These are phyloP conservation scores for Colletotrichum tropicicola DNA, from an alignment of 2,329 filamentous ascomycete genomes.

Conservation along the genomic window DNA sequence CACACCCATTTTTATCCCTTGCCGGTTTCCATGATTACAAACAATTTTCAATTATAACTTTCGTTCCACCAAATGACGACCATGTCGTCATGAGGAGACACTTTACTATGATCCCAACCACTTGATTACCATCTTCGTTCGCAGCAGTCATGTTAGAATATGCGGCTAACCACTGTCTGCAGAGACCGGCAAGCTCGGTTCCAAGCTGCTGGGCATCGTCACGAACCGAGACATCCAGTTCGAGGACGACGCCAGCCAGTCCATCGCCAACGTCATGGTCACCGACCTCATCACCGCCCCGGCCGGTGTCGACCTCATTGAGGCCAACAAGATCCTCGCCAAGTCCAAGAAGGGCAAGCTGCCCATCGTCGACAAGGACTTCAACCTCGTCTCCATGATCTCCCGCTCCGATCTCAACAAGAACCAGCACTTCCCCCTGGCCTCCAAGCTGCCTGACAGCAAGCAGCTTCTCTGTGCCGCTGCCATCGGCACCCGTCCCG, in stretches of 20 bases:
- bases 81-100: constrained; percentile 81
- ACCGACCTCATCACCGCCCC: constrained; percentile 91
- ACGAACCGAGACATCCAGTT: constrained; percentile 99
- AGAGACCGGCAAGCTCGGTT: constrained; percentile 94
- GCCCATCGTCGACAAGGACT: constrained; percentile 84
- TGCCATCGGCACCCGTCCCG: constrained; percentile 92
- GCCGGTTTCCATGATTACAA: constrained; percentile 77
- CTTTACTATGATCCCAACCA: constrained; percentile 41
- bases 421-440: constrained; percentile 96
- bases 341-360: constrained; percentile 99
- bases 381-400: constrained; percentile 91
- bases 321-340: constrained; percentile 93
- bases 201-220: constrained; percentile 96
- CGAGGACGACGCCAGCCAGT: constrained; percentile 76
- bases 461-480: constrained; percentile 98
- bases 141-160: constrained; percentile 14
- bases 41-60: constrained; percentile 91
- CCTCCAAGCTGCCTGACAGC: constrained; percentile 94
- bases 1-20: constrained; percentile 32
- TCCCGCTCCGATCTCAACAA: constrained; percentile 97
- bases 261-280: constrained; percentile 92
- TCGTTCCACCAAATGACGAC: constrained; percentile 99
- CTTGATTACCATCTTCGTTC: background rate
- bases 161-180: constrained; percentile 47
- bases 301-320: constrained; percentile 81